Percentiles rank a stretch among this genome's conserved stretches.
phyloP scores from a whole-genome alignment of 2,329 filamentous ascomycete genomes.

The Metarhizium brunneum region DNA sequence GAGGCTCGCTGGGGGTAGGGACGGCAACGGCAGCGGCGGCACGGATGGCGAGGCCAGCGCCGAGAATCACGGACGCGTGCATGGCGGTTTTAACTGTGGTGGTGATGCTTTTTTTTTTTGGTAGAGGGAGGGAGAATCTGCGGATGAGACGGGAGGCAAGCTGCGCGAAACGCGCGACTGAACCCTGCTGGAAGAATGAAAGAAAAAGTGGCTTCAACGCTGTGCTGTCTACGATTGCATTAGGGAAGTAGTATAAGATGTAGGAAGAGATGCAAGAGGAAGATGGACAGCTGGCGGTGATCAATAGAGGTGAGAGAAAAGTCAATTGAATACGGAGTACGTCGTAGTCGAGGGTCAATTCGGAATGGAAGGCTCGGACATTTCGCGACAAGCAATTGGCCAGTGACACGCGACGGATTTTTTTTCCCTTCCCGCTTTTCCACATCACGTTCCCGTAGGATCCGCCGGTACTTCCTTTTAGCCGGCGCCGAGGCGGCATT shows the following conservation, averaged over 20 bases:
- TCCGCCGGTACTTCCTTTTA: no score
- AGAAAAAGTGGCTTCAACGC: background rate
- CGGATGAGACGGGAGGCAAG: background rate
- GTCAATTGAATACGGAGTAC: background rate
- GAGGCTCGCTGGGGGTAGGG: slow-evolving; percentile 12
- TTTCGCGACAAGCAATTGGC: background rate
- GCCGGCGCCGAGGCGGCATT: no score
- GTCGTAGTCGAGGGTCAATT: background rate
- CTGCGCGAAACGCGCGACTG: background rate
- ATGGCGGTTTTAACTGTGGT: slow-evolving; percentile 13
- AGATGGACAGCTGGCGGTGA: background rate
- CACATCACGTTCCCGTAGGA: no score
- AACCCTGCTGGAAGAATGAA: background rate
- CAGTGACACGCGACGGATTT: background rate
- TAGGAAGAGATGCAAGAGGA: background rate
- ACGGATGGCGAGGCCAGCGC: slow-evolving; percentile 15
- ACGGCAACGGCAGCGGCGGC: slow-evolving; percentile 18
- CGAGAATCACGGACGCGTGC: slow-evolving; percentile 21
- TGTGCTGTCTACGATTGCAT: background rate
- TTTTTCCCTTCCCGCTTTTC: no score
- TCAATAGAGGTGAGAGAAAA: background rate
- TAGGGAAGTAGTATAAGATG: background rate
- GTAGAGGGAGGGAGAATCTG: background rate
- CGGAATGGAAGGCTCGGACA: background rate
- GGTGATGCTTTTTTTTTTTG: background rate